These are phyloP conservation scores for Flaveria robusta DNA, from an alignment of 129 eudicot genomes.

Conservation along the genomic window DNA sequence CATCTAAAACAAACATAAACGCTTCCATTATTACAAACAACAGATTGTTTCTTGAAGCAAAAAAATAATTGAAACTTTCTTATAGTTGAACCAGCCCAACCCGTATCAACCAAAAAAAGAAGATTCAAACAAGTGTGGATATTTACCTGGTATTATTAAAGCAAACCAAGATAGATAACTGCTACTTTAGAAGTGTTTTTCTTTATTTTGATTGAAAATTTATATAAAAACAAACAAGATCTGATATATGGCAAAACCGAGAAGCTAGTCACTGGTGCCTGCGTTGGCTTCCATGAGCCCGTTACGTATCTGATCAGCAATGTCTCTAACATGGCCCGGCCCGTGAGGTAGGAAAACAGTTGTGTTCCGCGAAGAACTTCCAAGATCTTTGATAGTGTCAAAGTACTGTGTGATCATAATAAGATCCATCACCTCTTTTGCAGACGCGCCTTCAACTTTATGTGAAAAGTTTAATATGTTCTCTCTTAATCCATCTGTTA, in stretches of 20 bases:
- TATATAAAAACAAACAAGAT: neutral
- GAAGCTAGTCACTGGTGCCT: slow-evolving; percentile 32
- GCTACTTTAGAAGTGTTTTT: slow-evolving; percentile 8
- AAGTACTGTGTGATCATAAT: slow-evolving; percentile 97
- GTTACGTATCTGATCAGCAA: slow-evolving; percentile 83
- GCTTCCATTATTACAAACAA: neutral
- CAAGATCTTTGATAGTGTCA: slow-evolving; percentile 93
- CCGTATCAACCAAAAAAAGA: neutral
- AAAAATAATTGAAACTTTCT: neutral
- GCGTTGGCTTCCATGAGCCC: slow-evolving; percentile 85
- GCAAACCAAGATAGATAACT: neutral
- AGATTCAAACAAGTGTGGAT: neutral
- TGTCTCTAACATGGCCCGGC: slow-evolving; percentile 94
- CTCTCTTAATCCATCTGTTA: slow-evolving; percentile 91
- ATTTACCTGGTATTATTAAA: neutral
- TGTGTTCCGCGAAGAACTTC: slow-evolving; percentile 84
- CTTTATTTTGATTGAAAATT: slow-evolving; percentile 19
- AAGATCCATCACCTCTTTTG: slow-evolving; percentile 97
- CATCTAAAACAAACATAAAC: neutral
- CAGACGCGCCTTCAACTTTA: slow-evolving; percentile 80
- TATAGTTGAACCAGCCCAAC: neutral
- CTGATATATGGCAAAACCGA: neutral
- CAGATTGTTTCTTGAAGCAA: neutral
- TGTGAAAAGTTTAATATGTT: slow-evolving; percentile 83
- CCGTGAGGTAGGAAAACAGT: slow-evolving; percentile 96